Evolutionary conservation across 139 green algal species (phyloP).

Genomic region (Astrephomene gubernaculifera): DNA sequence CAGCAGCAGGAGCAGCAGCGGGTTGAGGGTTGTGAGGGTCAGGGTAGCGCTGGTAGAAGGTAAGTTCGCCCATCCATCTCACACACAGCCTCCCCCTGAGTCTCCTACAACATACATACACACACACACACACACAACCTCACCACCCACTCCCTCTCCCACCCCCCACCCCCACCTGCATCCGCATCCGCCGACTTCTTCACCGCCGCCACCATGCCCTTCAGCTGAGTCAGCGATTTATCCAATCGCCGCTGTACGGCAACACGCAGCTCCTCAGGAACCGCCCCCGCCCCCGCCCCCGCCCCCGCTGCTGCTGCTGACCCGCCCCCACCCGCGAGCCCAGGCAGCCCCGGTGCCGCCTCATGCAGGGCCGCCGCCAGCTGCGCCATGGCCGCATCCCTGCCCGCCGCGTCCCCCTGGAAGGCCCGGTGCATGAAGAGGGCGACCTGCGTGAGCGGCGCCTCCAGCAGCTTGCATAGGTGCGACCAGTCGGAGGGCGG

Average conservation of each 20-base stretch:
- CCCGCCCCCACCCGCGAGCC: too few relatives aligned
- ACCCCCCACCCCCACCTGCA: neutral
- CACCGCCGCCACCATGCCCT: neutral
- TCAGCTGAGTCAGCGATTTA: neutral
- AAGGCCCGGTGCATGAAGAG: constrained; percentile 8
- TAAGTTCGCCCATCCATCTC: too few relatives aligned
- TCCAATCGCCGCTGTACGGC: neutral
- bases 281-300: neutral
- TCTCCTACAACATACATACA: too few relatives aligned
- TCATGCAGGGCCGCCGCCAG: neutral
- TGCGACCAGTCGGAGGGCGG: neutral
- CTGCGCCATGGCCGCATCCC: neutral
- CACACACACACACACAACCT: too few relatives aligned
- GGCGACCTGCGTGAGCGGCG: constrained; percentile 8
- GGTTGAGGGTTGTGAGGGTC: too few relatives aligned
- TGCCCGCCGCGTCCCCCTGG: neutral
- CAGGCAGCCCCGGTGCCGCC: too few relatives aligned
- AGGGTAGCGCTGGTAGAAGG: too few relatives aligned
- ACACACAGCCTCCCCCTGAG: neutral
- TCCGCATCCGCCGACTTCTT: constrained; percentile 2
- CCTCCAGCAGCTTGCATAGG: neutral
- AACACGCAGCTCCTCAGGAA: neutral
- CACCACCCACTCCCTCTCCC: neutral
- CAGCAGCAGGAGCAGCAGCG: too few relatives aligned
- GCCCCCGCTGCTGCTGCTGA: neutral